A percentile compares a stretch with the other conserved stretches of the same genome.
Conservation (phyloP, 1,284 basidiomycete genomes). For the Xerocomus cyaneibrunnescens region DNA sequence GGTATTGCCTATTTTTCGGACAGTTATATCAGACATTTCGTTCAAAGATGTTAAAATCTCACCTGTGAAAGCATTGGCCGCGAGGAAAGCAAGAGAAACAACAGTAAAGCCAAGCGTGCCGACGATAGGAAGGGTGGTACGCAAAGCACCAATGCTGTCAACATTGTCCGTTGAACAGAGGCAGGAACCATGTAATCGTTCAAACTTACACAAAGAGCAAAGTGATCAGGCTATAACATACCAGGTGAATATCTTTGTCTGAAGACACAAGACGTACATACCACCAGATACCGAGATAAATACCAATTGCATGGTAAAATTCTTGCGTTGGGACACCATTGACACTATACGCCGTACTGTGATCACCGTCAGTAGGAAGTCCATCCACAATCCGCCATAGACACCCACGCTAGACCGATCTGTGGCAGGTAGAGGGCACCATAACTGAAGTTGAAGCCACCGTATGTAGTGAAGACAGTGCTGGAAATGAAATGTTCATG, state of each 20-base stretch:
- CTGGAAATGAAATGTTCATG: slow-evolving; percentile 6
- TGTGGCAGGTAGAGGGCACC: slow-evolving; percentile 29
- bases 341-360: slow-evolving; percentile 27
- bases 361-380: slow-evolving; percentile 8
- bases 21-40: slow-evolving; percentile 8
- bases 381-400: not conserved
- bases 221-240: slow-evolving; percentile 17
- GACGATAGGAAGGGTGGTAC: slow-evolving; percentile 28
- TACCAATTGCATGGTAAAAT: slow-evolving; percentile 28
- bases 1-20: slow-evolving; percentile 14
- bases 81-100: slow-evolving; percentile 24
- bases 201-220: slow-evolving; percentile 20
- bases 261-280: not conserved
- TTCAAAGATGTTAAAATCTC: not conserved
- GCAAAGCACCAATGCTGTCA: slow-evolving; percentile 28
- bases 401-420: slow-evolving; percentile 30
- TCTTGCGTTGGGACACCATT: slow-evolving; percentile 23
- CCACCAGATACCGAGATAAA: slow-evolving; percentile 26
- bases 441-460: slow-evolving; percentile 32
- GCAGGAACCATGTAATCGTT: not conserved
- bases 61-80: slow-evolving; percentile 30
- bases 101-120: slow-evolving; percentile 27
- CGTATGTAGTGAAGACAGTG: slow-evolving; percentile 30
- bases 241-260: slow-evolving; percentile 1
- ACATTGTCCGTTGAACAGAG: not conserved